Evolutionary conservation across 345 rosid species (phyloP).

Genomic region (Theobroma cacao): DNA sequence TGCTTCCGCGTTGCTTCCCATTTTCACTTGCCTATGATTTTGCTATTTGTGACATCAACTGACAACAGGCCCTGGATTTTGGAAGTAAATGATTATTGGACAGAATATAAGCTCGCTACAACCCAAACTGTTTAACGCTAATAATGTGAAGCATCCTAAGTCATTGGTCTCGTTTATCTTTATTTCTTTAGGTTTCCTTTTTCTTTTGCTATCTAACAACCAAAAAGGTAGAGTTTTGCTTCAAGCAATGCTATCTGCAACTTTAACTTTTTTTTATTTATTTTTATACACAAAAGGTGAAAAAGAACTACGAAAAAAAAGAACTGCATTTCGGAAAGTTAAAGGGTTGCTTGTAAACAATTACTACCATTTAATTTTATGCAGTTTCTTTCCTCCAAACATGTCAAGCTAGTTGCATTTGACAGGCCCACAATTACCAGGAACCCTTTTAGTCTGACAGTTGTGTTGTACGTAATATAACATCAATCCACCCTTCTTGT

Average conservation of each 20-base stretch:
- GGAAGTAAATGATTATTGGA: background rate
- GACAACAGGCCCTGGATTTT: background rate
- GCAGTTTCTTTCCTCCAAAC: no score
- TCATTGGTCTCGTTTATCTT: background rate
- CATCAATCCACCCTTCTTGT: background rate
- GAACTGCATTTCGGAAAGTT: no score
- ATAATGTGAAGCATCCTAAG: background rate
- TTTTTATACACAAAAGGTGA: no score
- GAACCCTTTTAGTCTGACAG: background rate
- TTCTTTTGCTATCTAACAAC: background rate
- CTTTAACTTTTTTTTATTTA: no score
- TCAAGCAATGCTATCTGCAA: background rate
- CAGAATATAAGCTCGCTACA: background rate
- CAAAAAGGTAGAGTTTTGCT: background rate
- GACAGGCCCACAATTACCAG: background rate
- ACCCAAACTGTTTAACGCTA: background rate
- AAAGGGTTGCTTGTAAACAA: no score
- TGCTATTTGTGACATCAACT: background rate
- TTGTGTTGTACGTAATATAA: background rate
- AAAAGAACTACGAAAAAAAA: no score
- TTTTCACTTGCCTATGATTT: background rate
- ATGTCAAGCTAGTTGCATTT: no score
- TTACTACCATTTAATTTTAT: no score
- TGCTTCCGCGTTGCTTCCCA: constrained; percentile 24
- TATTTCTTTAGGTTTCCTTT: background rate